phyloP scores from a whole-genome alignment of 1,284 basidiomycete genomes.

The Earliella scabrosa region DNA sequence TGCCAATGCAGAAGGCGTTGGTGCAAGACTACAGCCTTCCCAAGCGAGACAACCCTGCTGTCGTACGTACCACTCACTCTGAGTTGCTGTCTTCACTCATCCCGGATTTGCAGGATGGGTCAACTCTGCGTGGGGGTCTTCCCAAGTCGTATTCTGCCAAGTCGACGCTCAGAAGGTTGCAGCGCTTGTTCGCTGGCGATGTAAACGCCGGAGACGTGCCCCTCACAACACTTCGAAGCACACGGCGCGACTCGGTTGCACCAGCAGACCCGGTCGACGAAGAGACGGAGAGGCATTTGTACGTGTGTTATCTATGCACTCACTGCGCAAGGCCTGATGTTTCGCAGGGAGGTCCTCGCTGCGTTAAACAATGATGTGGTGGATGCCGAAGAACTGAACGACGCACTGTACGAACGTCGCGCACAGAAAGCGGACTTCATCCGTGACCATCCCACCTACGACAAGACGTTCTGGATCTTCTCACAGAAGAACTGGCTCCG shows the following conservation, averaged over 20 bases:
- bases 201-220: constrained; percentile 61
- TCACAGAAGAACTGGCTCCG: constrained; percentile 82
- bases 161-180: constrained; percentile 65
- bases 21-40: constrained; percentile 63
- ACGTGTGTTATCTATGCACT: constrained; percentile 31
- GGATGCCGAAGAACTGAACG: constrained; percentile 55
- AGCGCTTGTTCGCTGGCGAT: constrained; percentile 71
- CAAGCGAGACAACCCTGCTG: constrained; percentile 36
- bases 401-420: constrained; percentile 74
- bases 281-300: constrained; percentile 77
- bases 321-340: neutral
- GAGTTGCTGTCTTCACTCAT: too few species aligned
- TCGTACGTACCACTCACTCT: neutral
- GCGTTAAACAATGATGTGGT: constrained; percentile 57
- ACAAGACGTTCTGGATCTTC: constrained; percentile 91
- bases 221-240: constrained; percentile 55
- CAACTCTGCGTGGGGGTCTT: constrained; percentile 24
- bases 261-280: constrained; percentile 53
- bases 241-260: constrained; percentile 47
- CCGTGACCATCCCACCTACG: constrained; percentile 87
- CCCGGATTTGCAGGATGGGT: constrained; percentile 14
- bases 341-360: constrained; percentile 67
- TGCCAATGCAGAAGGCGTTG: constrained; percentile 78
- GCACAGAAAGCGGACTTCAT: constrained; percentile 90
- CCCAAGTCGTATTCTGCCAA: constrained; percentile 55